A percentile compares a stretch with the other conserved stretches of the same genome.
phyloP scores from a whole-genome alignment of 1,284 basidiomycete species.

The Takashimella tepidaria region DNA sequence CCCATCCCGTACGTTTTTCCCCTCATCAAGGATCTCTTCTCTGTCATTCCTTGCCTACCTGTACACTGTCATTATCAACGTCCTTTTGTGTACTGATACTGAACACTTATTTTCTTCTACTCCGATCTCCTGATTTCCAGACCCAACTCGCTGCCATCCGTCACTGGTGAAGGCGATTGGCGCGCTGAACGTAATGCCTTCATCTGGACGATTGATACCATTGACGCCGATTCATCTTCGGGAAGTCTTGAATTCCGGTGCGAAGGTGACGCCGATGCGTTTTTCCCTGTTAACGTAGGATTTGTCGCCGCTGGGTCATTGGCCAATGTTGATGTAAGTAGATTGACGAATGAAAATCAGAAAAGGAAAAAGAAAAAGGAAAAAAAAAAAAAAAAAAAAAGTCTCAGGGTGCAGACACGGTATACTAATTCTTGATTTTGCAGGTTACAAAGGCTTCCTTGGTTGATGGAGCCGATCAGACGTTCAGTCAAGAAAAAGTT shows the following conservation, averaged over 20 bases:
- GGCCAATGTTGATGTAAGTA: slow-evolving; percentile 59
- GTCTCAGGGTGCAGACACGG: too few species aligned
- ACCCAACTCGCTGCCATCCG: slow-evolving; percentile 75
- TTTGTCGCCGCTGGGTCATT: slow-evolving; percentile 77
- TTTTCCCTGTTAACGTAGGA: slow-evolving; percentile 86
- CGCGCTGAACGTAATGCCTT: slow-evolving; percentile 75
- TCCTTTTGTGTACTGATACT: slow-evolving; percentile 1
- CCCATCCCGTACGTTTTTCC: slow-evolving; percentile 79
- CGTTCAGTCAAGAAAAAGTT: slow-evolving; percentile 73
- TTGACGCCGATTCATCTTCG: slow-evolving; percentile 54
- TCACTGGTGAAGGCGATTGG: slow-evolving; percentile 71
- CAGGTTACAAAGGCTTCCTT: slow-evolving; percentile 55
- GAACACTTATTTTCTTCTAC: neutral
- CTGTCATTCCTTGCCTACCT: too few species aligned
- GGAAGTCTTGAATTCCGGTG: slow-evolving; percentile 86
- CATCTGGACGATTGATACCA: slow-evolving; percentile 67
- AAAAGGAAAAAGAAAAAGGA: neutral
- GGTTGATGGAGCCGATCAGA: slow-evolving; percentile 55
- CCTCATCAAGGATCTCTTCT: too few species aligned
- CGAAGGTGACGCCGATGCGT: slow-evolving; percentile 72
- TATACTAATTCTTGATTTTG: too few species aligned
- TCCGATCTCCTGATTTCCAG: slow-evolving; percentile 45
- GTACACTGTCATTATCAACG: too few species aligned
- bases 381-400: too few species aligned
- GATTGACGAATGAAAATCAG: neutral